phyloP scores from a whole-genome alignment of 352 stramenopile species.

The Pythium periplocum region DNA sequence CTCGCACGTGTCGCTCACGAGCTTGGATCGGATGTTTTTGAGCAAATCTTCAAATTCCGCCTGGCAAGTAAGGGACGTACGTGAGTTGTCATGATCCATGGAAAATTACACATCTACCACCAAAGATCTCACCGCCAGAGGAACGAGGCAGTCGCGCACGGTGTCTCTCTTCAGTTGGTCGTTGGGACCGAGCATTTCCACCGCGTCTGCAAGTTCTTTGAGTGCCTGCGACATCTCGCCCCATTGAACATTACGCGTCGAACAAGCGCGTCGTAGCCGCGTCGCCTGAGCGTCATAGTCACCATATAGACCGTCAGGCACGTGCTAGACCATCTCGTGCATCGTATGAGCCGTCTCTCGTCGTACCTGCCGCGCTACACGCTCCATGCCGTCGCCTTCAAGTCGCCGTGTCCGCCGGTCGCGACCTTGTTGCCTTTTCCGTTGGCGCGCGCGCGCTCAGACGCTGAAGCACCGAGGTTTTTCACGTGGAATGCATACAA shows the following conservation, averaged over 20 bases:
- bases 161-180: conserved; percentile 22
- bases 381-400: conserved; percentile 8
- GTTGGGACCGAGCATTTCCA: conserved; percentile 30
- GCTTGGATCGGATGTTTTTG: conserved; percentile 36
- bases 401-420: background rate
- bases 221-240: conserved; percentile 28
- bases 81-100: conserved; percentile 2
- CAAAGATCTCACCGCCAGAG: conserved; percentile 33
- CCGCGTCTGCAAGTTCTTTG: conserved; percentile 33
- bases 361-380: conserved; percentile 10
- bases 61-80: conserved; percentile 12
- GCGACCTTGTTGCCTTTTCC: conserved; percentile 6
- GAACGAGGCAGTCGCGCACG: conserved; percentile 29
- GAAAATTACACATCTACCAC: background rate
- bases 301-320: no score
- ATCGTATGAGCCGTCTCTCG: background rate
- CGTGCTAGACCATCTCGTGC: no score
- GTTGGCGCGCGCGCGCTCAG: conserved; percentile 5
- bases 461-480: background rate
- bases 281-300: conserved; percentile 8
- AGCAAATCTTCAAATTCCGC: conserved; percentile 36
- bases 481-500: background rate
- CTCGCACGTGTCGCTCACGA: conserved; percentile 46
- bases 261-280: conserved; percentile 9
- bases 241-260: conserved; percentile 32